Conservation (phyloP, 192 early-diverging fungal species). For the Spinellus fusiger region DNA sequence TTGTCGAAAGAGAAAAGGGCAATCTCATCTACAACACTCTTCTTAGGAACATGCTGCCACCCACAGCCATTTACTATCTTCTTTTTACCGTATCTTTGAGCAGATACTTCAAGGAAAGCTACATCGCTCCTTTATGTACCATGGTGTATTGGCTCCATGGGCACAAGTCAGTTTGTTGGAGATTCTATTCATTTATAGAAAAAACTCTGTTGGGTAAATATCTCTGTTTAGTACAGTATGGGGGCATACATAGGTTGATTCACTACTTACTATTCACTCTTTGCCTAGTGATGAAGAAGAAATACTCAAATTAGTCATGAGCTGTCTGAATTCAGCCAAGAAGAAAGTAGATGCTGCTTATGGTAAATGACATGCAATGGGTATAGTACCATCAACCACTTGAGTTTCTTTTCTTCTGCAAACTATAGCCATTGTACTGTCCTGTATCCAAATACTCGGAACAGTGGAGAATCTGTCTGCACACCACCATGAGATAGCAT, state of each 20-base stretch:
- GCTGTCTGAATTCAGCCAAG: conserved; percentile 13
- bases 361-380: conserved; percentile 19
- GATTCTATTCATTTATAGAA: conserved; percentile 25
- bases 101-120: conserved; percentile 43
- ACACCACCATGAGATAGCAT: background rate
- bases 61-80: conserved; percentile 33
- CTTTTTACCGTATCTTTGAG: conserved; percentile 31
- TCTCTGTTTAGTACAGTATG: too few species aligned
- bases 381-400: background rate
- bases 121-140: conserved; percentile 42
- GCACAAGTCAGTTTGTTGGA: conserved; percentile 45
- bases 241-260: background rate
- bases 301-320: too few species aligned
- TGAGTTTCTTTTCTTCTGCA: background rate
- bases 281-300: too few species aligned
- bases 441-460: conserved; percentile 24
- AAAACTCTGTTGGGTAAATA: conserved; percentile 17
- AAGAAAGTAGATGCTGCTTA: conserved; percentile 36
- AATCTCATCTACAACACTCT: background rate
- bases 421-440: conserved; percentile 27
- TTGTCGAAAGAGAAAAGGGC: background rate
- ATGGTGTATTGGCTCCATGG: conserved; percentile 50
- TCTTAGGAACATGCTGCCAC: conserved; percentile 24
- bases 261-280: background rate
- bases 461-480: background rate